These are phyloP conservation scores for Trichoderma asperelloides DNA, from an alignment of 495 filamentous ascomycete genomes.

Conservation along the genomic window DNA sequence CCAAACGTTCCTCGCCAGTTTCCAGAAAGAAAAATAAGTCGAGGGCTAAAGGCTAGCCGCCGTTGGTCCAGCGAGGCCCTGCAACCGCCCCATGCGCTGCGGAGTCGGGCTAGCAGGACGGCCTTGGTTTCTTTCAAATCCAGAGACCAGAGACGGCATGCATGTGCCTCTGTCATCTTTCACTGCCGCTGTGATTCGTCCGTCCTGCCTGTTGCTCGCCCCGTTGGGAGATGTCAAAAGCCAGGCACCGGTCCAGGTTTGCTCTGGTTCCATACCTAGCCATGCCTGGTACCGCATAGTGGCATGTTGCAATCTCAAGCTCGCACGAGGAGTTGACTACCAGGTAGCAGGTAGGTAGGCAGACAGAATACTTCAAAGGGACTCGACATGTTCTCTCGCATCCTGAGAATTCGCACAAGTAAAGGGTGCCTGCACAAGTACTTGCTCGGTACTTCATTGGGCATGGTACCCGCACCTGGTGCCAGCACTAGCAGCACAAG, in stretches of 20 bases:
- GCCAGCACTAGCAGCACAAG: not conserved
- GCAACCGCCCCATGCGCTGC: not conserved
- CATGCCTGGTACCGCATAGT: not conserved
- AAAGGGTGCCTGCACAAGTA: not conserved
- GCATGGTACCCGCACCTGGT: not conserved
- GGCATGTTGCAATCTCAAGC: not conserved
- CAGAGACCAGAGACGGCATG: not conserved
- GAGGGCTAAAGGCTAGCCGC: not conserved
- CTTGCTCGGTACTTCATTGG: constrained; percentile 1
- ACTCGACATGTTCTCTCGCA: not conserved
- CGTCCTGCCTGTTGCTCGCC: not conserved
- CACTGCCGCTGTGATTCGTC: not conserved
- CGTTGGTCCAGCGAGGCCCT: constrained; percentile 6
- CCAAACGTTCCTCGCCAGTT: not conserved
- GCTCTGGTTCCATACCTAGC: not conserved
- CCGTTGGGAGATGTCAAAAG: not conserved
- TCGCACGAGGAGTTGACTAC: too few species aligned
- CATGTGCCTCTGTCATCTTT: not conserved
- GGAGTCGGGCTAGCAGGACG: not conserved
- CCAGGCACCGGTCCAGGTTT: not conserved
- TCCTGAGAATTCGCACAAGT: not conserved
- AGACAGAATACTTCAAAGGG: not conserved
- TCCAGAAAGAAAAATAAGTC: constrained; percentile 4
- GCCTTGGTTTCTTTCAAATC: not conserved
- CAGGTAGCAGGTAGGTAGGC: too few species aligned